These are phyloP conservation scores for Cytidiella melzeri DNA, from an alignment of 768 basidiomycete species.

Conservation along the genomic window DNA sequence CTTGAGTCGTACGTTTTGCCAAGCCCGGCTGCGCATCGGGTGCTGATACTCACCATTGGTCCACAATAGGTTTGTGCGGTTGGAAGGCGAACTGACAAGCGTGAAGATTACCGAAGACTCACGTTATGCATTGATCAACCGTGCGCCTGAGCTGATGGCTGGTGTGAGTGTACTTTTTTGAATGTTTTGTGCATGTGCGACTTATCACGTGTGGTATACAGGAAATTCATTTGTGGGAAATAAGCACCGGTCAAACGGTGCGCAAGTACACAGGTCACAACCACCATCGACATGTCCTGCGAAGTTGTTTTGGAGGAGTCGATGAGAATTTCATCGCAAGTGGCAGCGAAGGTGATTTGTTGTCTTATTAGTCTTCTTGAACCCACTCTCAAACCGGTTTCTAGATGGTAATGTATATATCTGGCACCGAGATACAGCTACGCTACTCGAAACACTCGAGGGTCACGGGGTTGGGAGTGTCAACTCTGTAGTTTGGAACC, in stretches of 20 bases:
- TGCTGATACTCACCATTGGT: conserved; percentile 7
- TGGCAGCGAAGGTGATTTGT: conserved; percentile 83
- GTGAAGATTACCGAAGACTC: conserved; percentile 85
- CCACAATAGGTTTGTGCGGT: conserved; percentile 47
- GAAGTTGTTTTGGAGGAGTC: conserved; percentile 90
- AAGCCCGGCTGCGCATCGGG: neutral
- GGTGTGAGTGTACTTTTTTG: conserved; percentile 15
- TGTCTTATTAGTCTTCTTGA: conserved; percentile 2
- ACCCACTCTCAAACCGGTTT: conserved; percentile 10
- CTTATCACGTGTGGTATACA: conserved; percentile 27
- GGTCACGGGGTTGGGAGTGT: conserved; percentile 90
- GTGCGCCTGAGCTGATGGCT: conserved; percentile 80
- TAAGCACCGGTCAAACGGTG: conserved; percentile 59
- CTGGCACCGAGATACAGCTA: conserved; percentile 86
- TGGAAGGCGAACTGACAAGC: conserved; percentile 82
- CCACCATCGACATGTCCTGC: conserved; percentile 79
- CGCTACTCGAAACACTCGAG: conserved; percentile 76
- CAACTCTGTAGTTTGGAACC: conserved; percentile 97
- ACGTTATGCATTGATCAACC: conserved; percentile 79
- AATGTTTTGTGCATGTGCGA: neutral
- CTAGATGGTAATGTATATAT: conserved; percentile 91
- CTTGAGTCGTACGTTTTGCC: conserved; percentile 45
- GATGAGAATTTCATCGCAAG: conserved; percentile 86
- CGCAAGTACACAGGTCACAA: conserved; percentile 84
- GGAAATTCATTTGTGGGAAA: conserved; percentile 89